A percentile compares a stretch with the other conserved stretches of the same genome.
phyloP scores from a whole-genome alignment of 2,329 filamentous ascomycete species.

The Stemphylium vesicarium region DNA sequence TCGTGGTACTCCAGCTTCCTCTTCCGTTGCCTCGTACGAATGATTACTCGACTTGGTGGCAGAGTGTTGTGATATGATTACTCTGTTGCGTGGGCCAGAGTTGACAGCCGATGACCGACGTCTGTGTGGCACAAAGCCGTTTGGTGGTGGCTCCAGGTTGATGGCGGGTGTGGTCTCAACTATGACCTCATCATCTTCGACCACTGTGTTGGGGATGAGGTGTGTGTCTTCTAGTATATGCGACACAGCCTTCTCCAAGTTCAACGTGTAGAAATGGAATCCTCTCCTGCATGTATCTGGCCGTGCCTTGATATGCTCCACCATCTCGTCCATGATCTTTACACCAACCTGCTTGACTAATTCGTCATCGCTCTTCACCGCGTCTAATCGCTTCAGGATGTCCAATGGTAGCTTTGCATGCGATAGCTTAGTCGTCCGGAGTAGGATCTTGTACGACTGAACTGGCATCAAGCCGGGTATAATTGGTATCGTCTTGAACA shows the following conservation, averaged over 20 bases:
- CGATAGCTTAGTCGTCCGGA: conserved; percentile 90
- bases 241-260: conserved; percentile 93
- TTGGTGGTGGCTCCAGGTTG: conserved; percentile 39
- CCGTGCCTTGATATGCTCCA: conserved; percentile 76
- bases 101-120: conserved; percentile 79
- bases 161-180: conserved; percentile 55
- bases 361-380: conserved; percentile 79
- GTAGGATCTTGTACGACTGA: conserved; percentile 95
- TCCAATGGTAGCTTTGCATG: conserved; percentile 79
- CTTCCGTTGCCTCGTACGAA: conserved; percentile 70
- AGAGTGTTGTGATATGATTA: conserved; percentile 75
- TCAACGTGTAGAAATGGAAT: conserved; percentile 97
- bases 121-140: conserved; percentile 40
- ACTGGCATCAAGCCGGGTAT: conserved; percentile 97
- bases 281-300: conserved; percentile 59
- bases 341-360: conserved; percentile 80
- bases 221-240: conserved; percentile 86
- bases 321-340: conserved; percentile 82
- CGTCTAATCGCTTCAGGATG: conserved; percentile 73
- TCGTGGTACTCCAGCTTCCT: conserved; percentile 77
- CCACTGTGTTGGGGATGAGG: conserved; percentile 70
- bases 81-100: conserved; percentile 83
- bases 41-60: conserved; percentile 59
- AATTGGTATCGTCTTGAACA: conserved; percentile 85
- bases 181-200: conserved; percentile 54